A percentile compares a stretch with the other conserved stretches of the same genome.
Evolutionary conservation across 495 filamentous ascomycete genomes (phyloP).

Genomic region (Chaetomium fimeti): DNA sequence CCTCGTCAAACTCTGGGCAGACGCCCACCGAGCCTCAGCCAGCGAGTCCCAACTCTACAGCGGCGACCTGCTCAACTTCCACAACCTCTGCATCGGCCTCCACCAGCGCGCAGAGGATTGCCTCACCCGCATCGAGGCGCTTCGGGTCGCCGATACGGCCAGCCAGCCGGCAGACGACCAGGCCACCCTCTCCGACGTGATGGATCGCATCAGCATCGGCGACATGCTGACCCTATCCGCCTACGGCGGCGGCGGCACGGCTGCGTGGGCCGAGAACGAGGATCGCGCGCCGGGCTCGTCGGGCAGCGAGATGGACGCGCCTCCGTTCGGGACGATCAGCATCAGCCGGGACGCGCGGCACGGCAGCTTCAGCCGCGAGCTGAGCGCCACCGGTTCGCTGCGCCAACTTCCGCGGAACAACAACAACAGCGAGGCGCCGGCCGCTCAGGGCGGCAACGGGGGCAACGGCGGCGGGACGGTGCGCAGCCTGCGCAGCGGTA

Average conservation of each 20-base stretch:
- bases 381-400: constrained; percentile 37
- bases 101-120: constrained; percentile 61
- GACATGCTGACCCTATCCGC: constrained; percentile 38
- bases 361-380: constrained; percentile 32
- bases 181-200: constrained; percentile 68
- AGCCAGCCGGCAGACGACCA: constrained; percentile 60
- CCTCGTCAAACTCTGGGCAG: constrained; percentile 86
- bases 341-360: constrained; percentile 38
- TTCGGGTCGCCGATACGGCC: constrained; percentile 57
- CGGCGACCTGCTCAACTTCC: constrained; percentile 68
- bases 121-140: constrained; percentile 33
- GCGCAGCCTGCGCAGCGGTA: constrained; percentile 39
- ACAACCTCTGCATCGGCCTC: constrained; percentile 68
- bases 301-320: constrained; percentile 50
- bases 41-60: constrained; percentile 51
- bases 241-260: constrained; percentile 32
- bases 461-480: constrained; percentile 34
- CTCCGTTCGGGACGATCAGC: constrained; percentile 33
- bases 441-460: not conserved
- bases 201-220: constrained; percentile 62
- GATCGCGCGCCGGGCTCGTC: constrained; percentile 46
- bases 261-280: constrained; percentile 40
- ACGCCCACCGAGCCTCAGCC: constrained; percentile 50
- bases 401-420: constrained; percentile 41
- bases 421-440: constrained; percentile 35